These are phyloP conservation scores for Avicennia marina DNA, from an alignment of 257 asterid species.

Conservation along the genomic window DNA sequence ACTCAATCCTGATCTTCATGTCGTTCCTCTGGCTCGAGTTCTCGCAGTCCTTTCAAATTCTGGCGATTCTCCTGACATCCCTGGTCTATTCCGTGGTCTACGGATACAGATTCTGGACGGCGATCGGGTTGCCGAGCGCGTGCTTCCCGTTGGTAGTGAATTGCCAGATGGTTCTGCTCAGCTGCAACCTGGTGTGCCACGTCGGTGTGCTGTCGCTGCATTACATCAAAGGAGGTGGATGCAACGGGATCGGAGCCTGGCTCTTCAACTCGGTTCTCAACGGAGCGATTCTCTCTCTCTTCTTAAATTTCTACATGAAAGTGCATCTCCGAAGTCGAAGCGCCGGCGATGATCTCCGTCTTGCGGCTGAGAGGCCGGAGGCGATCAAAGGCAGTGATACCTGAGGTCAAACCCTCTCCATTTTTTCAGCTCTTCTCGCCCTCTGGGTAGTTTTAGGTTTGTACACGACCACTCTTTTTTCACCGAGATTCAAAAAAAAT, in stretches of 20 bases:
- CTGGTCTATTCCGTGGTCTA: slow-evolving; percentile 54
- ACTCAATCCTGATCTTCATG: slow-evolving; percentile 55
- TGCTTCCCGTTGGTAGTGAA: slow-evolving; percentile 59
- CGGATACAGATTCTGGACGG: slow-evolving; percentile 86
- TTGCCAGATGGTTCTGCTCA: slow-evolving; percentile 54
- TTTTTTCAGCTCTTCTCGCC: too few relatives aligned
- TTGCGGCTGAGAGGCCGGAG: too few relatives aligned
- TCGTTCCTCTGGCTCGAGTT: slow-evolving; percentile 79
- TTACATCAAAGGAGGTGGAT: not conserved
- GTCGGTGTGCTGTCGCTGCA: slow-evolving; percentile 60
- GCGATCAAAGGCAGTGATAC: too few relatives aligned
- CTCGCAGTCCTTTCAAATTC: slow-evolving; percentile 71
- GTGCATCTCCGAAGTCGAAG: too few relatives aligned
- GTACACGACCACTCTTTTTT: too few relatives aligned
- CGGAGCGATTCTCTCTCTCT: not conserved
- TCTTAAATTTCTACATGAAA: too few relatives aligned
- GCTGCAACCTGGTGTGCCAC: slow-evolving; percentile 66
- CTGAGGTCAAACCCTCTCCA: too few relatives aligned
- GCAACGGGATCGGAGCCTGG: not conserved
- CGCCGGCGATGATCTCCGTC: too few relatives aligned
- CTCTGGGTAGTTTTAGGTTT: too few relatives aligned
- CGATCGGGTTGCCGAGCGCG: slow-evolving; percentile 64
- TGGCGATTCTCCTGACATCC: slow-evolving; percentile 57
- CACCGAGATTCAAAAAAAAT: too few relatives aligned
- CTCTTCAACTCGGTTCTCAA: not conserved